Evolutionary conservation across 177 flowering plant genomes (phyloP).

Genomic region (Vitis hybrid): DNA sequence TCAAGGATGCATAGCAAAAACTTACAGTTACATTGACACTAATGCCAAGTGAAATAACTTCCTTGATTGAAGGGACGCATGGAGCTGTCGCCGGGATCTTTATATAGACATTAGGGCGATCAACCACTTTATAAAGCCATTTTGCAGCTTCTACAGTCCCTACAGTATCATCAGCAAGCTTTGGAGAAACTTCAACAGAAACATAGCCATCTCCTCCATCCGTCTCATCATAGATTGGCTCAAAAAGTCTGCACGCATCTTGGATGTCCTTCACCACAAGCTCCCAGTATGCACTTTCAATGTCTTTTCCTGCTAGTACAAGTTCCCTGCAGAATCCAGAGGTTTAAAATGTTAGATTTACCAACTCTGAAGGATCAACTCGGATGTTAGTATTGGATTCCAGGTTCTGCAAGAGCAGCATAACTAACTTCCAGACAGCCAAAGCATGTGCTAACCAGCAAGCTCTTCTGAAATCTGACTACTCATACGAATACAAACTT

Average conservation of each 20-base stretch:
- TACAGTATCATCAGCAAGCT: constrained; percentile 81
- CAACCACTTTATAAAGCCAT: constrained; percentile 84
- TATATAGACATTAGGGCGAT: constrained; percentile 85
- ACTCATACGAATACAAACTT: too few species aligned
- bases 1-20: constrained; percentile 13
- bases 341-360: not conserved
- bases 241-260: constrained; percentile 97
- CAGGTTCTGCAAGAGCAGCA: not conserved
- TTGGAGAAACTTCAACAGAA: constrained; percentile 97
- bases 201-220: constrained; percentile 96
- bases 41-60: constrained; percentile 80
- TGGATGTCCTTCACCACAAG: constrained; percentile 98
- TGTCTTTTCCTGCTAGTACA: constrained; percentile 80
- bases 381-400: not conserved
- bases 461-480: too few species aligned
- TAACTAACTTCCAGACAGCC: too few species aligned
- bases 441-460: too few species aligned
- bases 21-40: constrained; percentile 99
- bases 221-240: constrained; percentile 88
- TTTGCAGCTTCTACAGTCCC: constrained; percentile 96
- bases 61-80: constrained; percentile 86
- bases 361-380: too few species aligned
- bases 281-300: constrained; percentile 94
- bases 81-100: constrained; percentile 96
- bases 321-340: constrained; percentile 62